A percentile compares a stretch with the other conserved stretches of the same genome.
Conservation (phyloP, 345 rosid genomes). For the Populus euphratica region DNA sequence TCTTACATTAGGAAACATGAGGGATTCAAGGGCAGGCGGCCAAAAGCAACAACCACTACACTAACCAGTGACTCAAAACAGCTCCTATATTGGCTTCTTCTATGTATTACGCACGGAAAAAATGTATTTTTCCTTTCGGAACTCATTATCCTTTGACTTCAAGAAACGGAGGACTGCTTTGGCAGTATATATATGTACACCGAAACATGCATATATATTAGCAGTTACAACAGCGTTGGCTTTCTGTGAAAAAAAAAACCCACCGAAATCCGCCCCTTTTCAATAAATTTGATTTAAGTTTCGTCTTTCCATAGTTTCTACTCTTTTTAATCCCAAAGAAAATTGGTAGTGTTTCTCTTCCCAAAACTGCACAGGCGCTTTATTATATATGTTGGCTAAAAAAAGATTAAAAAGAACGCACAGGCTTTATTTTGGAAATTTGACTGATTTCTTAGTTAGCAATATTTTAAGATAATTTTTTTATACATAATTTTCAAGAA, state of each 20-base stretch:
- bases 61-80: background rate
- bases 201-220: background rate
- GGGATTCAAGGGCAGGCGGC: constrained; percentile 20
- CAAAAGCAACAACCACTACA: too few relatives aligned
- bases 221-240: background rate
- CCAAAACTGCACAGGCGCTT: background rate
- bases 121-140: background rate
- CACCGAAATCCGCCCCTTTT: background rate
- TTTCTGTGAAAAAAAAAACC: background rate
- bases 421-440: background rate
- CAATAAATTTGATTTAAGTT: background rate
- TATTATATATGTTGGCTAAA: too few relatives aligned
- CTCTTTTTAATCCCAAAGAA: background rate
- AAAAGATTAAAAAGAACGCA: too few relatives aligned
- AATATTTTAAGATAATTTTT: too few relatives aligned
- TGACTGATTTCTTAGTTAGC: background rate
- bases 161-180: background rate
- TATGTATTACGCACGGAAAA: background rate
- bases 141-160: constrained; percentile 5
- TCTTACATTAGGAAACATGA: constrained; percentile 15
- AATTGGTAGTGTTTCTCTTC: background rate
- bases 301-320: background rate
- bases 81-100: background rate
- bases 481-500: too few relatives aligned
- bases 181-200: background rate